These are phyloP conservation scores for Ampelomyces quisqualis DNA, from an alignment of 2,329 filamentous ascomycete genomes.

Conservation along the genomic window DNA sequence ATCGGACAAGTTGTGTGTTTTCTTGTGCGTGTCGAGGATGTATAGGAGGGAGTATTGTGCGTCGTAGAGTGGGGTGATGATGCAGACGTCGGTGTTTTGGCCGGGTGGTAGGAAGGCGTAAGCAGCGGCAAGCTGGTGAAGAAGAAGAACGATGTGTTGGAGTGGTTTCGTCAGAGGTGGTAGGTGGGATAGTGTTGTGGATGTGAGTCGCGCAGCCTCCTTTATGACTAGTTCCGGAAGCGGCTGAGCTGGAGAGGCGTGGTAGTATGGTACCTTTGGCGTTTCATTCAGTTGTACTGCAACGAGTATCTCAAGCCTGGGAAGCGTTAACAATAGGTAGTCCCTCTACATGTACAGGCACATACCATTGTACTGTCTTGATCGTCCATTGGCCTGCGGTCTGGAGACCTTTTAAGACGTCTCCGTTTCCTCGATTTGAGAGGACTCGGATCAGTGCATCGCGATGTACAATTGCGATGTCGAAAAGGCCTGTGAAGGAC, in stretches of 20 bases:
- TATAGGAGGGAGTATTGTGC: slow-evolving; percentile 14
- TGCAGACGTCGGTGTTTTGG: slow-evolving; percentile 12
- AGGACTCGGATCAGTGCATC: slow-evolving; percentile 21
- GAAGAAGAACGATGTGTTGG: slow-evolving; percentile 10
- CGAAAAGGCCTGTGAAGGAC: slow-evolving; percentile 18
- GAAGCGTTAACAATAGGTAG: too few species aligned
- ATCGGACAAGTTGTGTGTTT: slow-evolving; percentile 7
- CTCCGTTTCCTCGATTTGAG: slow-evolving; percentile 17
- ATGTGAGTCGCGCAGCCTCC: slow-evolving; percentile 12
- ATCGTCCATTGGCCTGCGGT: slow-evolving; percentile 11
- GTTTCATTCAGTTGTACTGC: slow-evolving; percentile 14
- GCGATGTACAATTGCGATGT: slow-evolving; percentile 19
- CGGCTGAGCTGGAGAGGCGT: neutral
- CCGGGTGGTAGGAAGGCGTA: slow-evolving; percentile 4
- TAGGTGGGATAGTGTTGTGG: slow-evolving; percentile 11
- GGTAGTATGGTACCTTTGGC: slow-evolving; percentile 17
- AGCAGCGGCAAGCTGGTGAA: slow-evolving; percentile 16
- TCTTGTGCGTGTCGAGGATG: slow-evolving; percentile 15
- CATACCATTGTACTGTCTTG: slow-evolving; percentile 22
- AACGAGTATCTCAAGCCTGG: slow-evolving; percentile 28
- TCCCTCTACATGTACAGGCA: too few species aligned
- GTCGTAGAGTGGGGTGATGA: slow-evolving; percentile 21
- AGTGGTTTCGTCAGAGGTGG: slow-evolving; percentile 13
- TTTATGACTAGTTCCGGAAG: slow-evolving; percentile 9
- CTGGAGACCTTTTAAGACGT: slow-evolving; percentile 15